These are phyloP conservation scores for Ophiostoma piceae DNA, from an alignment of 2,329 filamentous ascomycete species.

Conservation along the genomic window DNA sequence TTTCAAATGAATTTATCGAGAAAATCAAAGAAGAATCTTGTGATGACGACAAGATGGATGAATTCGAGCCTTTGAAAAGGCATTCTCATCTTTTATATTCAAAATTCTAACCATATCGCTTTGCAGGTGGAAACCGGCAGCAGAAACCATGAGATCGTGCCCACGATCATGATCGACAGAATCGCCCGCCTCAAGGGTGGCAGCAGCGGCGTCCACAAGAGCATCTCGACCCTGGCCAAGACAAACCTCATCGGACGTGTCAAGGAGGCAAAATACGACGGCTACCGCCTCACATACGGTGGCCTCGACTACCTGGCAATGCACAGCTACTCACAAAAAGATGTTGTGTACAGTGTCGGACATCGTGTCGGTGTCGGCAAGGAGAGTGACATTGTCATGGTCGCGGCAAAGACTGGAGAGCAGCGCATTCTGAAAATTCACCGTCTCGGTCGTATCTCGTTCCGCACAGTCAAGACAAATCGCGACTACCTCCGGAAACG, in stretches of 20 bases:
- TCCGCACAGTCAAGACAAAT: constrained; percentile 92
- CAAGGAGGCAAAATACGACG: constrained; percentile 95
- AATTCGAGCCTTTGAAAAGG: not conserved
- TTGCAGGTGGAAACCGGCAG: constrained; percentile 83
- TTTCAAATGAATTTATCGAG: too few relatives aligned
- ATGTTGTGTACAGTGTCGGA: constrained; percentile 83
- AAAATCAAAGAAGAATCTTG: not conserved
- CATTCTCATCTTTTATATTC: not conserved
- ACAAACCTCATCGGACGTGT: constrained; percentile 83
- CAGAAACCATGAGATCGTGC: constrained; percentile 95
- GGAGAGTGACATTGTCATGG: constrained; percentile 94
- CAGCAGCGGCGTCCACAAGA: constrained; percentile 71
- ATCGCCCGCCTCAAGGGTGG: constrained; percentile 75
- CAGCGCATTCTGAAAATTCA: constrained; percentile 94
- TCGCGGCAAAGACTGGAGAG: constrained; percentile 69
- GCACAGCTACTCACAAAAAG: constrained; percentile 76
- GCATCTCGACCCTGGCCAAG: constrained; percentile 88
- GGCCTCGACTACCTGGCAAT: constrained; percentile 96
- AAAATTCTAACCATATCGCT: constrained; percentile 19
- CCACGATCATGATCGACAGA: constrained; percentile 80
- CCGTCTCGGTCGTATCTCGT: constrained; percentile 89
- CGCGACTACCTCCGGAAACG: constrained; percentile 84
- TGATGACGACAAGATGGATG: not conserved
- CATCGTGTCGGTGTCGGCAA: constrained; percentile 95
- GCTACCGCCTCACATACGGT: constrained; percentile 93